A percentile compares a stretch with the other conserved stretches of the same genome.
These are phyloP conservation scores for Erigeron philadelphicus DNA, from an alignment of 140 eudicot genomes.

Conservation along the genomic window DNA sequence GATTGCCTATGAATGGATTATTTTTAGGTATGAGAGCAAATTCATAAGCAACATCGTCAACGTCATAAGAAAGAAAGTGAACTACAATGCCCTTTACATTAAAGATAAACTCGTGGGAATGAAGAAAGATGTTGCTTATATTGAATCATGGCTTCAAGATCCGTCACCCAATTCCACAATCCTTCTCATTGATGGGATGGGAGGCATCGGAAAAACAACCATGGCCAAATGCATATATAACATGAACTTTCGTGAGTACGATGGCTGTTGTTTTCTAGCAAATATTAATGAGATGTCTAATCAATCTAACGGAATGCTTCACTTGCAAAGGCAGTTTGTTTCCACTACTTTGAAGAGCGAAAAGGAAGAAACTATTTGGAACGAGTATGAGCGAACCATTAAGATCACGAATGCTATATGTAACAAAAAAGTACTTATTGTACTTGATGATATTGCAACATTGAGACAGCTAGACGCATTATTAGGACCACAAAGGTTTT, in stretches of 20 bases:
- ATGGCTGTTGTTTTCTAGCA: conserved; percentile 24
- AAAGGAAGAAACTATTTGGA: background rate
- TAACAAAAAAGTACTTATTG: conserved; percentile 14
- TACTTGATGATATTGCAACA: conserved; percentile 18
- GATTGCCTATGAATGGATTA: background rate
- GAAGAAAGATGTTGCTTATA: no score
- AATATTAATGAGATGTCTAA: conserved; percentile 9
- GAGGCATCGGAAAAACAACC: no score
- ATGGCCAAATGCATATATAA: no score
- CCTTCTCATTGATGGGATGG: no score
- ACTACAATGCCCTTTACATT: background rate
- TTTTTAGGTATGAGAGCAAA: conserved; percentile 21
- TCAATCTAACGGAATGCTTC: conserved; percentile 11
- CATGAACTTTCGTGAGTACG: background rate
- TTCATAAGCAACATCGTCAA: conserved; percentile 18
- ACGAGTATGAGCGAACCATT: background rate
- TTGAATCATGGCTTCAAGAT: no score
- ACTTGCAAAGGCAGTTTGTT: conserved; percentile 17
- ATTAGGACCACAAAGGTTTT: background rate
- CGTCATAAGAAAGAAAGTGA: background rate
- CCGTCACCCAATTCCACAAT: no score
- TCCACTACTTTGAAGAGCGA: background rate
- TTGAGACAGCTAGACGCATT: background rate
- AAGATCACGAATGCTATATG: background rate
- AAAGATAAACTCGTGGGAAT: conserved; percentile 6